A percentile compares a stretch with the other conserved stretches of the same genome.
Conservation (phyloP, 2,329 filamentous ascomycete genomes). For the Penicillium sp. region DNA sequence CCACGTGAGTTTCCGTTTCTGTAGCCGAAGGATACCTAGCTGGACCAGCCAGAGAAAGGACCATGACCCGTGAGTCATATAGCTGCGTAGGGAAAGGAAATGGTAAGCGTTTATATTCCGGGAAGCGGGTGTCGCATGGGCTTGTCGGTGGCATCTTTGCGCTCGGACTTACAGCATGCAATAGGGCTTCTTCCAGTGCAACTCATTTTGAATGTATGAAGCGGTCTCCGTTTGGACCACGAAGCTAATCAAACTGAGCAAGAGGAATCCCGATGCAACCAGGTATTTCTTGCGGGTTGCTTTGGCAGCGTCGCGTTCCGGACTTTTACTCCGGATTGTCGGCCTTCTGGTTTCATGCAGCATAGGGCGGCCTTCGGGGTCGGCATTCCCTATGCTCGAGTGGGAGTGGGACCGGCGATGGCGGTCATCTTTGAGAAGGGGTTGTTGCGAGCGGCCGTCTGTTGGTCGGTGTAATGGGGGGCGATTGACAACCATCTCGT, state of each 20-base stretch:
- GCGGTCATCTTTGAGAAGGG: constrained; percentile 53
- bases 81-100: constrained; percentile 43
- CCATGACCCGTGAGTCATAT: constrained; percentile 96
- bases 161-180: constrained; percentile 77
- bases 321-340: constrained; percentile 75
- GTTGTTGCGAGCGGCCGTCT: constrained; percentile 53
- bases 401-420: constrained; percentile 37
- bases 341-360: constrained; percentile 56
- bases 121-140: constrained; percentile 2
- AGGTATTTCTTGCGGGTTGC: constrained; percentile 80
- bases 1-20: constrained; percentile 79
- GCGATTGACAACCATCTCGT: constrained; percentile 48
- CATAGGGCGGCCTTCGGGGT: constrained; percentile 39
- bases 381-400: constrained; percentile 29
- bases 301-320: constrained; percentile 60
- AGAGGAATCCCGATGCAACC: constrained; percentile 79
- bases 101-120: constrained; percentile 20
- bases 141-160: constrained; percentile 1
- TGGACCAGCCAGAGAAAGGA: constrained; percentile 82
- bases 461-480: constrained; percentile 50
- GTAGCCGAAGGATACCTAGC: constrained; percentile 74
- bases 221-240: constrained; percentile 94
- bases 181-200: constrained; percentile 98
- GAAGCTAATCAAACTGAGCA: constrained; percentile 81
- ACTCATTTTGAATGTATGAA: constrained; percentile 86